phyloP scores from a whole-genome alignment of 2,329 filamentous ascomycete genomes.

The Tolypocladium album region DNA sequence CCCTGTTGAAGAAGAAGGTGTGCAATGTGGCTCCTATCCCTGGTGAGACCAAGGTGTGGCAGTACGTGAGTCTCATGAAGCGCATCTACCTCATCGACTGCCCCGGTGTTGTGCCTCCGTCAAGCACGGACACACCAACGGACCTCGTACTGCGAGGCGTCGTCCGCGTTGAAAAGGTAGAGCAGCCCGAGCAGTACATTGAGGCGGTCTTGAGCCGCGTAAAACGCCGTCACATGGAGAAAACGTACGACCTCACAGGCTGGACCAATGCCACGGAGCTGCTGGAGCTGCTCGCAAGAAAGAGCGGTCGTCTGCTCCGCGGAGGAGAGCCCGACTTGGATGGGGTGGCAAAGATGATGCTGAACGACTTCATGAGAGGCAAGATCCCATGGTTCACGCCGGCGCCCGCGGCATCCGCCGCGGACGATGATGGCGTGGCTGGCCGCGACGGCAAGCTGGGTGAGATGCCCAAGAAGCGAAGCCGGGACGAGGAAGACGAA shows the following conservation, averaged over 20 bases:
- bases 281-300: slow-evolving; percentile 75
- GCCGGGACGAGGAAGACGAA: slow-evolving; percentile 48
- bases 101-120: slow-evolving; percentile 90
- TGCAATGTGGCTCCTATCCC: slow-evolving; percentile 90
- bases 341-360: slow-evolving; percentile 89
- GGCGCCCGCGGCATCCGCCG: slow-evolving; percentile 51
- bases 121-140: slow-evolving; percentile 69
- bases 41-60: slow-evolving; percentile 96
- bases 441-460: slow-evolving; percentile 70
- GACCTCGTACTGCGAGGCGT: slow-evolving; percentile 87
- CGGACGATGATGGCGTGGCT: slow-evolving; percentile 41
- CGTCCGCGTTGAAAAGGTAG: slow-evolving; percentile 89
- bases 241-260: slow-evolving; percentile 80
- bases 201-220: slow-evolving; percentile 69
- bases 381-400: slow-evolving; percentile 96
- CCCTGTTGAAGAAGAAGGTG: slow-evolving; percentile 85
- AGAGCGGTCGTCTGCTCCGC: slow-evolving; percentile 74
- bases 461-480: slow-evolving; percentile 79
- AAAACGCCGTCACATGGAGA: slow-evolving; percentile 78
- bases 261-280: slow-evolving; percentile 73
- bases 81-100: slow-evolving; percentile 87
- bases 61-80: slow-evolving; percentile 94
- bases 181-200: slow-evolving; percentile 94
- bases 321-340: slow-evolving; percentile 94
- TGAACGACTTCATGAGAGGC: slow-evolving; percentile 91